These are phyloP conservation scores for Manihot esculenta DNA, from an alignment of 441 rosid species.

Conservation along the genomic window DNA sequence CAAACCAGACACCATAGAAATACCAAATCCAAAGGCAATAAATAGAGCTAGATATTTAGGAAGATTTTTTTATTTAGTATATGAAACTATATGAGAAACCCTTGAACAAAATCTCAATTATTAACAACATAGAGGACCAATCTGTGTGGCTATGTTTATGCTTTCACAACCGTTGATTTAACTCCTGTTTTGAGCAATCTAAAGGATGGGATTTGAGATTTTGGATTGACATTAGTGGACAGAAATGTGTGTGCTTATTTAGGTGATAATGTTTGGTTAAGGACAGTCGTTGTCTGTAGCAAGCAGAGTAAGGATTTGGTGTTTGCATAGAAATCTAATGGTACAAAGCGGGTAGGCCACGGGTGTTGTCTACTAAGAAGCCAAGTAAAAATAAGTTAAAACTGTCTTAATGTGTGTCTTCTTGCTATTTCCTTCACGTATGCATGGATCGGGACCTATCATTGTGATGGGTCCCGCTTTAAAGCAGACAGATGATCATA, in stretches of 20 bases:
- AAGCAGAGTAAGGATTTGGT: constrained; percentile 37
- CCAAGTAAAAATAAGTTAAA: neutral
- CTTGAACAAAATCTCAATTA: constrained; percentile 20
- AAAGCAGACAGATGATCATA: too few species aligned
- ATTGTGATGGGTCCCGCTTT: constrained; percentile 17
- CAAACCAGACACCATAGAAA: constrained; percentile 6
- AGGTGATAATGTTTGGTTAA: constrained; percentile 22
- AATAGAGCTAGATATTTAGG: neutral
- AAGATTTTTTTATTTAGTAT: neutral
- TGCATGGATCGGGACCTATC: constrained; percentile 35
- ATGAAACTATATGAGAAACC: neutral
- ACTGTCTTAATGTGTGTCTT: constrained; percentile 29
- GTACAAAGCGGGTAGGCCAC: constrained; percentile 43
- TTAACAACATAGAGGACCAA: constrained; percentile 18
- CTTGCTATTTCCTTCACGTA: constrained; percentile 17
- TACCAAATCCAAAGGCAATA: neutral
- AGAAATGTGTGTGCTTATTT: constrained; percentile 22
- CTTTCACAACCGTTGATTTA: neutral
- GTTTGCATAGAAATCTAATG: constrained; percentile 37
- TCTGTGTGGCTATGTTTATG: neutral
- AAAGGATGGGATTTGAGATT: constrained; percentile 17
- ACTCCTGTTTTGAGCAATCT: neutral
- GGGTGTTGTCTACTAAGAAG: constrained; percentile 14
- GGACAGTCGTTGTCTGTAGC: constrained; percentile 32
- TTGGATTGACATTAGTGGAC: constrained; percentile 15